Percentiles rank a stretch among this genome's conserved stretches.
phyloP scores from a whole-genome alignment of 257 asterid species.

The Paulownia fortunei region DNA sequence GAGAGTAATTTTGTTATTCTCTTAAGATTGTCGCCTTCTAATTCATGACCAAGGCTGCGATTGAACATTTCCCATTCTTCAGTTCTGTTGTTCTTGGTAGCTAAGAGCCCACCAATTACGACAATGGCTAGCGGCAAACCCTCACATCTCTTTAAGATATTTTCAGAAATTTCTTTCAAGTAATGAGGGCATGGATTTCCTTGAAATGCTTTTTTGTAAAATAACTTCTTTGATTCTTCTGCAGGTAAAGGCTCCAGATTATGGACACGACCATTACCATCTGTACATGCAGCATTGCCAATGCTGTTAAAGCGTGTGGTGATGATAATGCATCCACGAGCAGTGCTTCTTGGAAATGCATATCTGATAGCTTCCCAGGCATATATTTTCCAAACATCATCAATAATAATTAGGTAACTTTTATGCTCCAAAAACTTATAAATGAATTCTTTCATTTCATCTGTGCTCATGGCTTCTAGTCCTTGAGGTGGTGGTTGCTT shows the following conservation, averaged over 20 bases:
- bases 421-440: neutral
- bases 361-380: slow-evolving; percentile 20
- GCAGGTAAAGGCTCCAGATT: neutral
- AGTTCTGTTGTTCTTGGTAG: slow-evolving; percentile 14
- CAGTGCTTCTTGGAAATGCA: slow-evolving; percentile 1
- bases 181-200: slow-evolving; percentile 4
- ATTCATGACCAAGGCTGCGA: slow-evolving; percentile 9
- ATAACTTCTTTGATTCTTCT: neutral
- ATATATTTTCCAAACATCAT: slow-evolving; percentile 13
- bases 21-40: neutral
- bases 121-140: slow-evolving; percentile 33
- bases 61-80: slow-evolving; percentile 24
- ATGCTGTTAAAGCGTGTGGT: slow-evolving; percentile 13
- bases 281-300: slow-evolving; percentile 2
- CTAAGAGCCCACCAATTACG: slow-evolving; percentile 26
- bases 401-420: slow-evolving; percentile 14
- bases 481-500: slow-evolving; percentile 9
- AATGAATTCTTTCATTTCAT: slow-evolving; percentile 22
- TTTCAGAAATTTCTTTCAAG: neutral
- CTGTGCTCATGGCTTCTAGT: neutral
- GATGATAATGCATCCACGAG: slow-evolving; percentile 9
- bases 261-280: slow-evolving; percentile 3
- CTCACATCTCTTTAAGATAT: slow-evolving; percentile 12
- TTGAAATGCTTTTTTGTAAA: slow-evolving; percentile 18
- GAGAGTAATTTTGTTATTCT: slow-evolving; percentile 4